These are phyloP conservation scores for Aspergillus spinulosporus DNA, from an alignment of 2,329 filamentous ascomycete genomes.

Conservation along the genomic window DNA sequence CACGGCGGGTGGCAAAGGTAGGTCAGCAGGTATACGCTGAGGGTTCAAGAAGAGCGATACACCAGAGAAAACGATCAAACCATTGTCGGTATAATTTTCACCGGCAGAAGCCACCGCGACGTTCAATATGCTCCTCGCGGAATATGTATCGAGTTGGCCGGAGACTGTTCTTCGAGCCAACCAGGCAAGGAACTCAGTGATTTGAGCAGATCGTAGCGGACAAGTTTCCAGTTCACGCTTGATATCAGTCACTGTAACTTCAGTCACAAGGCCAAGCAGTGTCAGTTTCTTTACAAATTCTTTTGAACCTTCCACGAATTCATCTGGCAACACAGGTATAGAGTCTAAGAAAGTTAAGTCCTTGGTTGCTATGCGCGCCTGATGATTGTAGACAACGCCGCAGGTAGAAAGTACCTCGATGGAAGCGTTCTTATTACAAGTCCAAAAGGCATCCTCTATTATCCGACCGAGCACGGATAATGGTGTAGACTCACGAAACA, in stretches of 20 bases:
- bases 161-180: conserved; percentile 68
- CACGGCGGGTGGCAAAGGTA: conserved; percentile 78
- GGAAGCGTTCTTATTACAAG: conserved; percentile 74
- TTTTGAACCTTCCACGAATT: conserved; percentile 65
- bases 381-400: conserved; percentile 79
- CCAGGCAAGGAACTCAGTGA: conserved; percentile 84
- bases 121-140: conserved; percentile 69
- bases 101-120: conserved; percentile 64
- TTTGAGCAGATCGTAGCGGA: conserved; percentile 74
- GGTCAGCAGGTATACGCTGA: conserved; percentile 74
- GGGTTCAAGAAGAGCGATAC: conserved; percentile 74
- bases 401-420: conserved; percentile 87
- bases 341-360: conserved; percentile 78
- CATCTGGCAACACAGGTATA: conserved; percentile 80
- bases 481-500: conserved; percentile 86
- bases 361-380: conserved; percentile 74
- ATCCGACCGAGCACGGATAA: conserved; percentile 78
- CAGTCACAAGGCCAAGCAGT: conserved; percentile 81
- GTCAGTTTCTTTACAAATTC: conserved; percentile 77
- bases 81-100: conserved; percentile 59
- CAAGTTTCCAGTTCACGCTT: conserved; percentile 78
- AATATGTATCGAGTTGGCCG: conserved; percentile 69
- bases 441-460: conserved; percentile 97
- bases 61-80: conserved; percentile 73
- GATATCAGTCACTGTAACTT: conserved; percentile 85